Conservation (phyloP, 768 basidiomycete species). For the Pisolithus albus region DNA sequence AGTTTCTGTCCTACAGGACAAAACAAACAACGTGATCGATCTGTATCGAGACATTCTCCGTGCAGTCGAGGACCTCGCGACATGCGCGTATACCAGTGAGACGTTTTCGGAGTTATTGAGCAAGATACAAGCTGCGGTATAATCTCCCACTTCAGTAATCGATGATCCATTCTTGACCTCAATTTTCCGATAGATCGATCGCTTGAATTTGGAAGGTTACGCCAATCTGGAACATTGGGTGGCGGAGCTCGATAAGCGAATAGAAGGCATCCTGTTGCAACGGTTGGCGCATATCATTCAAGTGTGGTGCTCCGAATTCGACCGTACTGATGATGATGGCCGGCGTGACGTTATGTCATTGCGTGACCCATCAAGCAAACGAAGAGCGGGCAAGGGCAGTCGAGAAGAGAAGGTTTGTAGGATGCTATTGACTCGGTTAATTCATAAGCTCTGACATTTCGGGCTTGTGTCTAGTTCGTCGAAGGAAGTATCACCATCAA, state of each 20-base stretch:
- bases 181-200: slow-evolving; percentile 60
- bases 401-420: slow-evolving; percentile 72
- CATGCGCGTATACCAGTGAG: slow-evolving; percentile 79
- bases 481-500: slow-evolving; percentile 73
- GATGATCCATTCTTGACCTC: not conserved
- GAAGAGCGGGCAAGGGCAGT: slow-evolving; percentile 59
- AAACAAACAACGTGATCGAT: slow-evolving; percentile 90
- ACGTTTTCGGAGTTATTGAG: slow-evolving; percentile 74
- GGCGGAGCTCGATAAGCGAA: slow-evolving; percentile 70
- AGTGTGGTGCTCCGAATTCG: slow-evolving; percentile 86
- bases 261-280: slow-evolving; percentile 72
- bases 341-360: slow-evolving; percentile 45
- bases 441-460: not conserved
- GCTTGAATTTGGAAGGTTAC: slow-evolving; percentile 92
- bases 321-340: slow-evolving; percentile 62
- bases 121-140: slow-evolving; percentile 77
- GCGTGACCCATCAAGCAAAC: slow-evolving; percentile 56
- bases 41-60: slow-evolving; percentile 80
- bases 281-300: slow-evolving; percentile 74
- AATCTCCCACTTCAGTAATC: slow-evolving; percentile 16
- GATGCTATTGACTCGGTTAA: not conserved
- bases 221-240: slow-evolving; percentile 93
- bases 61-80: slow-evolving; percentile 79
- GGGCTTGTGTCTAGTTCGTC: slow-evolving; percentile 40
- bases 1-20: slow-evolving; percentile 92